Conservation (phyloP, 139 green algal species). For the Dunaliella primolecta region DNA sequence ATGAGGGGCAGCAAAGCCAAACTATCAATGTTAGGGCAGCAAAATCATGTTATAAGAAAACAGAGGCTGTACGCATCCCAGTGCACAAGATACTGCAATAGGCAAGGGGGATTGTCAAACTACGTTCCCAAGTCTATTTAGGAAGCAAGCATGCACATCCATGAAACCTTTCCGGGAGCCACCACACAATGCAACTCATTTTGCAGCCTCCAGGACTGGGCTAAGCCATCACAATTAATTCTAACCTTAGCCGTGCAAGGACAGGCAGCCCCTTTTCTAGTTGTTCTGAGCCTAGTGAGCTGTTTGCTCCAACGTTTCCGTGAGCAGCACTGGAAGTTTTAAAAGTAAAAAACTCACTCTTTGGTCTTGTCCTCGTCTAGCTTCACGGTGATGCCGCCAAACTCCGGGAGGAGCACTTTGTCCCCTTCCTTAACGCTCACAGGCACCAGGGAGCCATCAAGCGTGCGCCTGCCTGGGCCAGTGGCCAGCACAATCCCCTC, state of each 20-base stretch:
- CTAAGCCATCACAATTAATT: no score
- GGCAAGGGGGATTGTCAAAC: no score
- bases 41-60: not conserved
- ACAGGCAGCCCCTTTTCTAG: no score
- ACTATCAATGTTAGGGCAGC: not conserved
- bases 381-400: constrained; percentile 88
- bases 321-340: not conserved
- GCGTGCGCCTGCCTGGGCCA: constrained; percentile 75
- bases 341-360: constrained; percentile 71
- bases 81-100: not conserved
- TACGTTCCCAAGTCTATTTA: no score
- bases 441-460: constrained; percentile 77
- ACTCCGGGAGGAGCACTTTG: constrained; percentile 96
- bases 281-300: no score
- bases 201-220: no score
- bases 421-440: constrained; percentile 87
- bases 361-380: constrained; percentile 71
- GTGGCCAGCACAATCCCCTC: constrained; percentile 88
- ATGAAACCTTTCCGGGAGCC: not conserved
- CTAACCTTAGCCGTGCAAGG: no score
- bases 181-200: not conserved
- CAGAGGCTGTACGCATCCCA: not conserved
- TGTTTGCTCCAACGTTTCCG: not conserved
- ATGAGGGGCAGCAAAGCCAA: not conserved
- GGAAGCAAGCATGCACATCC: no score